Percentiles rank a stretch among this genome's conserved stretches.
Evolutionary conservation across 306 rosid species (phyloP).

Genomic region (Rosa persica): DNA sequence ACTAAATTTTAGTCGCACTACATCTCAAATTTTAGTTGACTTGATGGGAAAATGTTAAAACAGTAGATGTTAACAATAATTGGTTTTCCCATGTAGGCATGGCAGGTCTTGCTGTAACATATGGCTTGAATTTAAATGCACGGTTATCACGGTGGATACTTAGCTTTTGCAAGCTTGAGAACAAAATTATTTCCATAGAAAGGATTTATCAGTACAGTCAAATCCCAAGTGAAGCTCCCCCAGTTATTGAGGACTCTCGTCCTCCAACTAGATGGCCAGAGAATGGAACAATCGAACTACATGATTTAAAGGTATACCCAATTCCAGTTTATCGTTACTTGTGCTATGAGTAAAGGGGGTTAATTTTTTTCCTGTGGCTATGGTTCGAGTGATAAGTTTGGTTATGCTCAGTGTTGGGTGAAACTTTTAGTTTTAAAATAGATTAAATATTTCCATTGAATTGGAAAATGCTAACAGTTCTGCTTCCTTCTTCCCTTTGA

Average conservation of each 20-base stretch:
- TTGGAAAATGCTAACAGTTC: constrained; percentile 16
- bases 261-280: constrained; percentile 86
- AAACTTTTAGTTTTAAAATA: background rate
- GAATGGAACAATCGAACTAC: constrained; percentile 67
- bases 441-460: background rate
- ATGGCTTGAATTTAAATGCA: constrained; percentile 83
- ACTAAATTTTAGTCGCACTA: constrained; percentile 14
- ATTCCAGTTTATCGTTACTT: constrained; percentile 9
- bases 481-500: constrained; percentile 16
- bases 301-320: constrained; percentile 68
- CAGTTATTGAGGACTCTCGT: constrained; percentile 59
- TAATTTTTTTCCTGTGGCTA: background rate
- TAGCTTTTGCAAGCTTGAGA: constrained; percentile 98
- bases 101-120: constrained; percentile 97
- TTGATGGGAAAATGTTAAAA: constrained; percentile 2
- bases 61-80: constrained; percentile 16
- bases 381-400: background rate
- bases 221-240: constrained; percentile 78
- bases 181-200: constrained; percentile 91
- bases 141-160: constrained; percentile 94
- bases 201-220: constrained; percentile 95
- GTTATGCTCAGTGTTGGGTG: background rate
- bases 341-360: background rate
- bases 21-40: constrained; percentile 11
- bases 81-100: constrained; percentile 57